Conservation (phyloP, 345 rosid genomes). For the Isatis tinctoria region DNA sequence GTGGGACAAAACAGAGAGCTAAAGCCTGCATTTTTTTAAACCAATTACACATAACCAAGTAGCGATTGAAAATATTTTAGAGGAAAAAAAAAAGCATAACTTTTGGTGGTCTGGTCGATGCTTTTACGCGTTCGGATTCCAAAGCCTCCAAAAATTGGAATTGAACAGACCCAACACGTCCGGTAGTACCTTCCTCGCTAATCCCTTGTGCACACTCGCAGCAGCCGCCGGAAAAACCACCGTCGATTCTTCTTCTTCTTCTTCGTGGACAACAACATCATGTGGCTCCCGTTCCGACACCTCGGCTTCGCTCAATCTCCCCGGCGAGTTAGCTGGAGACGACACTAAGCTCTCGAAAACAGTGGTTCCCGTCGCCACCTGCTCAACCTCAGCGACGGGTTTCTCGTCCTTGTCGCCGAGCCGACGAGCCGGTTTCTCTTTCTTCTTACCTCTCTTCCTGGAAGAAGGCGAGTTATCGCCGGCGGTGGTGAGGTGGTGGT, state of each 20-base stretch:
- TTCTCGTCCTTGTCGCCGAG: constrained; percentile 3
- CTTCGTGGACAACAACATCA: neutral
- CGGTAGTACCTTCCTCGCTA: constrained; percentile 94
- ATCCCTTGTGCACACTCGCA: constrained; percentile 50
- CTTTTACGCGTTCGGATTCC: constrained; percentile 74
- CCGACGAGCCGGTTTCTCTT: constrained; percentile 42
- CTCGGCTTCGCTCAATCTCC: constrained; percentile 20
- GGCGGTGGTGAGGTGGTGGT: constrained; percentile 38
- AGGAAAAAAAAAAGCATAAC: neutral
- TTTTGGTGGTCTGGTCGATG: constrained; percentile 13
- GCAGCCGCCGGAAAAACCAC: constrained; percentile 13
- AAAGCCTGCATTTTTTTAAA: constrained; percentile 1
- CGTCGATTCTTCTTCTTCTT: constrained; percentile 12
- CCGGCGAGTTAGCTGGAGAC: constrained; percentile 5
- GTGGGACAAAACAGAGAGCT: neutral
- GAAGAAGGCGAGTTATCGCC: constrained; percentile 29
- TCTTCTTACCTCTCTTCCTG: constrained; percentile 34
- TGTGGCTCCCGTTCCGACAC: constrained; percentile 10
- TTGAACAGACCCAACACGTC: constrained; percentile 83
- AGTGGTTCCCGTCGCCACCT: neutral
- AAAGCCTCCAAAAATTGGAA: constrained; percentile 90
- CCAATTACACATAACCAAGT: neutral
- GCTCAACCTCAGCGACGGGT: neutral
- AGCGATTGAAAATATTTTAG: neutral
- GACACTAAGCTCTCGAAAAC: constrained; percentile 18